Evolutionary conservation across 148 eudicot species (phyloP).

Genomic region (Rhododendron kiyosumense): DNA sequence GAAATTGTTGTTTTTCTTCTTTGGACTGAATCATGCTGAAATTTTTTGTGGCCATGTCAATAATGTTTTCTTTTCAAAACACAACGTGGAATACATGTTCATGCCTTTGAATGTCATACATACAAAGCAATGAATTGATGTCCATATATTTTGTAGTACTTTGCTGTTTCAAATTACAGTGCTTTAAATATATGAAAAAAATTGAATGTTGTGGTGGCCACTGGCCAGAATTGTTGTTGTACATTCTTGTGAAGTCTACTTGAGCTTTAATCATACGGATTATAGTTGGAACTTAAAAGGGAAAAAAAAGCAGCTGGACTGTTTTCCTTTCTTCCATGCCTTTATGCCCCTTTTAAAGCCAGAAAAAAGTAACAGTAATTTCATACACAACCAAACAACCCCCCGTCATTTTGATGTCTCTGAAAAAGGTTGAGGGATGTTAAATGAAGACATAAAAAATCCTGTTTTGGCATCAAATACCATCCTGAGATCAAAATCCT

Average conservation of each 20-base stretch:
- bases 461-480: neutral
- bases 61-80: neutral
- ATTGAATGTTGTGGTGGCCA: neutral
- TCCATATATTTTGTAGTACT: neutral
- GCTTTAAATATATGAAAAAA: neutral
- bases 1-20: neutral
- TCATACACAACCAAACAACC: neutral
- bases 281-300: neutral
- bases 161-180: neutral
- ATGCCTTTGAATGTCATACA: neutral
- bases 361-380: neutral
- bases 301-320: neutral
- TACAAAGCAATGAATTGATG: neutral
- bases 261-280: neutral
- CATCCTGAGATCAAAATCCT: neutral
- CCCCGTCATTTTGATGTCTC: neutral
- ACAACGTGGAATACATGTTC: neutral
- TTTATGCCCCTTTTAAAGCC: neutral
- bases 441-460: neutral
- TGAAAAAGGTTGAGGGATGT: neutral
- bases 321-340: neutral
- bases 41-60: neutral
- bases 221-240: neutral
- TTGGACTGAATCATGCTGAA: neutral
- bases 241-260: neutral